phyloP scores from a whole-genome alignment of 257 asterid genomes.

The Jacaranda mimosifolia region DNA sequence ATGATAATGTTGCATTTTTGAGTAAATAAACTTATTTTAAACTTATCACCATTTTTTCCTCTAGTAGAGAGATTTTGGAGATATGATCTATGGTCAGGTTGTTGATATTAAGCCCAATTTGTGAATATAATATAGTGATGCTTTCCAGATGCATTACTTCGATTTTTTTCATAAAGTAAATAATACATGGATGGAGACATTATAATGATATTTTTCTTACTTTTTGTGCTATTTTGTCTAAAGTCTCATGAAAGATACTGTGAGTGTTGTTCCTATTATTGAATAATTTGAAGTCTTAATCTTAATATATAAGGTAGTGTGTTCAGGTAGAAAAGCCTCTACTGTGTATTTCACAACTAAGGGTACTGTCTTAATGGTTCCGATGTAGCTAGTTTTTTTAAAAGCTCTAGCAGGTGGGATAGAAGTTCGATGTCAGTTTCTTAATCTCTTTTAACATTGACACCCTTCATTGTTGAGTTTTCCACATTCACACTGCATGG shows the following conservation, averaged over 20 bases:
- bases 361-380: not conserved
- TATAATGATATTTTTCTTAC: not conserved
- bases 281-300: not conserved
- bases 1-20: constrained; percentile 29
- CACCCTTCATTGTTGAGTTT: too few species aligned
- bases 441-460: too few species aligned
- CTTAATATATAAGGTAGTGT: not conserved
- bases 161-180: constrained; percentile 17
- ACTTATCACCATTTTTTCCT: constrained; percentile 38
- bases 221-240: not conserved
- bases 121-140: constrained; percentile 32
- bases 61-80: constrained; percentile 41
- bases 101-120: constrained; percentile 26
- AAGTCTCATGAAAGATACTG: not conserved
- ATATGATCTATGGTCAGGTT: constrained; percentile 17
- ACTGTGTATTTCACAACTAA: not conserved
- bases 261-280: not conserved
- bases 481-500: too few species aligned
- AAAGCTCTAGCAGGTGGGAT: not conserved
- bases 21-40: constrained; percentile 30
- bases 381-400: not conserved
- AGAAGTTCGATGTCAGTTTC: not conserved
- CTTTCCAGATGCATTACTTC: constrained; percentile 11
- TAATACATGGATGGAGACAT: not conserved
- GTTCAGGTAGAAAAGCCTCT: not conserved